These are phyloP conservation scores for Ogataea ramenticola DNA, from an alignment of 805 yeast species.

Conservation along the genomic window DNA sequence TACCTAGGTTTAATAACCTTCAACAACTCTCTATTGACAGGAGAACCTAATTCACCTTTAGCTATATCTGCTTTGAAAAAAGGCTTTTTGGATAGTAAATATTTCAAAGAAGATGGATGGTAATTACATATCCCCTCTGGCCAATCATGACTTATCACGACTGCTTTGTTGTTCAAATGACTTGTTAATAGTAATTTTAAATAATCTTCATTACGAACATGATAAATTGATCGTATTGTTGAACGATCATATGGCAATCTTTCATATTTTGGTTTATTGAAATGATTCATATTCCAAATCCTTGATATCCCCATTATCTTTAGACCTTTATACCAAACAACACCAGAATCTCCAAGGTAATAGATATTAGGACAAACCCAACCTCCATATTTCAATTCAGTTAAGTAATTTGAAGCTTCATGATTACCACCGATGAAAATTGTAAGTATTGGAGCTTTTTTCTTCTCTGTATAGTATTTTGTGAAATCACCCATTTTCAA, in stretches of 20 bases:
- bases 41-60: conserved; percentile 61
- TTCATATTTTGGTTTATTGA: conserved; percentile 33
- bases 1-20: conserved; percentile 47
- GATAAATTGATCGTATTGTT: conserved; percentile 58
- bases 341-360: conserved; percentile 73
- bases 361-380: conserved; percentile 88
- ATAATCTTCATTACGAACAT: conserved; percentile 60
- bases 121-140: conserved; percentile 67
- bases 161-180: conserved; percentile 28
- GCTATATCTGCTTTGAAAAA: conserved; percentile 60
- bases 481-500: conserved; percentile 72
- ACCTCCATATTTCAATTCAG: conserved; percentile 77
- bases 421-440: conserved; percentile 93
- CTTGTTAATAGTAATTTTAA: conserved; percentile 42
- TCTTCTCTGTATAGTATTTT: conserved; percentile 54
- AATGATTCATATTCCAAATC: conserved; percentile 54
- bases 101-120: conserved; percentile 42
- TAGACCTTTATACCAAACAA: conserved; percentile 67
- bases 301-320: conserved; percentile 83
- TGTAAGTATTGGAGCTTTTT: conserved; percentile 67
- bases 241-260: conserved; percentile 39
- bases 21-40: conserved; percentile 52
- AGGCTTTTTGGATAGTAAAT: conserved; percentile 52
- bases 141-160: conserved; percentile 89
- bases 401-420: conserved; percentile 75